Evolutionary conservation across 805 yeast genomes (phyloP), one percentile per base, ranked within the genome.

Genomic region (Teunomyces panamensis): DNA sequence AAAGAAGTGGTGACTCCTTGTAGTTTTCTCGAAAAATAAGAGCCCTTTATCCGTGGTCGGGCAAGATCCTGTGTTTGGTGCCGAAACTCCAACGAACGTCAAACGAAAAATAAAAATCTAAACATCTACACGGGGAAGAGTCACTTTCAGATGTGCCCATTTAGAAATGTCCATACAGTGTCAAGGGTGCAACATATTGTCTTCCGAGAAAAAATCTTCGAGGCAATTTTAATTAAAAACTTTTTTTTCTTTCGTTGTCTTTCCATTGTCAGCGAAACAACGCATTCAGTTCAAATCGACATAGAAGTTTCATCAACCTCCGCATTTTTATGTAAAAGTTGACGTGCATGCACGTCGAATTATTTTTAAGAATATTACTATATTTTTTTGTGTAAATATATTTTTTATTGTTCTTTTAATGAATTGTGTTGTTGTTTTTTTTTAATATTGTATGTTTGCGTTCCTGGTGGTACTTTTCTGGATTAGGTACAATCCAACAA

Each of bases 251-350:
- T 17, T 4, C 26, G 13, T 30, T 13, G 24, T 20, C 6, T 20
- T 20, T 20, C 24, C 1, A 20, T 11, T 32, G 17, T 13, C 16
- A 13, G 10, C 34, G 9, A 7, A 32, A 32, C 16, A 32, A 9
- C 34, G 34, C 34, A 20, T 26, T 11, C 39, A 17, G 27, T 28
- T 10, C 20, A 35, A 35, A 35, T 17, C 39, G 24, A 35, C 26
- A 35, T 16, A 20, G 39, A 35, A 35, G 39, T 35, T 35, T 35
- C 26, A 35, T 35, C 39, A 13, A 35, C 39, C 39, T 35, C 39
- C 39, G 39, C 39, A 35, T 17, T 35, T 35, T 35, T 4, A 11
- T 26, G 7, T 3, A 9, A 8, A 32, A 17, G 26, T 35, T 35
- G 39, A 35, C 39, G 39, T 35, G 39, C 39, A 35, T 35, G 39